A percentile compares a stretch with the other conserved stretches of the same genome.
These are phyloP conservation scores for Dichotomocladium elegans DNA, from an alignment of 371 early-diverging fungal species.

Conservation along the genomic window DNA sequence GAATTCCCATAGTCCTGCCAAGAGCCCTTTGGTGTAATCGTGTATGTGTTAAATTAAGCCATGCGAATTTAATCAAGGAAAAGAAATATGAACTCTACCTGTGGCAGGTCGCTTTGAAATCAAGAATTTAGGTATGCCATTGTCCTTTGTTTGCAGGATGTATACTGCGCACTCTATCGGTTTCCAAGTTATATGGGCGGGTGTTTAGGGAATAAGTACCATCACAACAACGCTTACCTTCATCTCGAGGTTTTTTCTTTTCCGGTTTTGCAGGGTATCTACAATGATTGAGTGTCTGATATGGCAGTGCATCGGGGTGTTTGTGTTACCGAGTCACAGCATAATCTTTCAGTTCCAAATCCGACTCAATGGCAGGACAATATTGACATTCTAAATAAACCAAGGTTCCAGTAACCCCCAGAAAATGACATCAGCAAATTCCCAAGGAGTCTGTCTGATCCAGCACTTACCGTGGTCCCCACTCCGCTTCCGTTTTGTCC, in stretches of 20 bases:
- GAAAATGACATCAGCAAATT: background rate
- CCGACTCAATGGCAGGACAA: conserved; percentile 26
- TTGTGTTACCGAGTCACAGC: conserved; percentile 28
- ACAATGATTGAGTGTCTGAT: conserved; percentile 12
- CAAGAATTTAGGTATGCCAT: conserved; percentile 30
- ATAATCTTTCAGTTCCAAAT: conserved; percentile 26
- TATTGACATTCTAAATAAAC: conserved; percentile 26
- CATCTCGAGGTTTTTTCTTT: conserved; percentile 62
- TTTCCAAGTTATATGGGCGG: no score
- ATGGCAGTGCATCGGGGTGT: background rate
- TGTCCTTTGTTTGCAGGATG: conserved; percentile 42
- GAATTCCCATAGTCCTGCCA: conserved; percentile 85
- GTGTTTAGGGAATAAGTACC: no score
- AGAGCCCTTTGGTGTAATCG: conserved; percentile 36
- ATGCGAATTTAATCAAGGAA: no score
- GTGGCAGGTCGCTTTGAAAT: conserved; percentile 57
- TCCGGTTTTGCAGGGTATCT: conserved; percentile 63
- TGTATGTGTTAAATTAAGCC: background rate
- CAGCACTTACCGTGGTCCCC: conserved; percentile 20
- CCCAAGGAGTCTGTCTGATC: background rate
- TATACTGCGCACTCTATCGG: conserved; percentile 65
- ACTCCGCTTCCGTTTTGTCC: conserved; percentile 20
- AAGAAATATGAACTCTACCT: conserved; percentile 15
- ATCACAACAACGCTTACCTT: conserved; percentile 51
- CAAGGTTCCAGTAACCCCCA: no score